These are phyloP conservation scores for Chrysopogon serrulatus DNA, from an alignment of 176 grass and related monocot species.

Conservation along the genomic window DNA sequence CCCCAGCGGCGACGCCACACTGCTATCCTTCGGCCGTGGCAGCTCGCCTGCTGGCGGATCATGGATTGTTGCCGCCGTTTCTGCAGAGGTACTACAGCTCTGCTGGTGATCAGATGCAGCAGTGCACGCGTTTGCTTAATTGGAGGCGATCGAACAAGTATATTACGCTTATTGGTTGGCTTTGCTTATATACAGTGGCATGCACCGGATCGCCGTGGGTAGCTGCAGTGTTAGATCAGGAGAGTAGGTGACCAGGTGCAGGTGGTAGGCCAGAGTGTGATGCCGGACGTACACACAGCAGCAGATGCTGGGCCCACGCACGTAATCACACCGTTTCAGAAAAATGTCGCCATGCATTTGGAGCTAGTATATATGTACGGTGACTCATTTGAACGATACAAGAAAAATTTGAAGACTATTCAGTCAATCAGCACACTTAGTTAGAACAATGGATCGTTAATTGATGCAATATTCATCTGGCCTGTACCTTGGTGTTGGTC, in stretches of 20 bases:
- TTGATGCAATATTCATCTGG: not conserved
- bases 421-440: not conserved
- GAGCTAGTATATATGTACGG: not conserved
- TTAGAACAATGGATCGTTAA: not conserved
- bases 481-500: not conserved
- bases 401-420: not conserved
- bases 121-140: not conserved
- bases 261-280: not conserved
- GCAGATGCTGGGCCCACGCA: not conserved
- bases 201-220: not conserved
- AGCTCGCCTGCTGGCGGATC: not conserved
- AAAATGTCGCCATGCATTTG: not conserved
- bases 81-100: not conserved
- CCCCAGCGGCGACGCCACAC: not conserved
- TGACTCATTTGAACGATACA: not conserved
- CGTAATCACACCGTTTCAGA: not conserved
- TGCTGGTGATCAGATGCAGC: not conserved
- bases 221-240: not conserved
- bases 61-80: not conserved
- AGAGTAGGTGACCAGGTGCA: slow-evolving; percentile 10
- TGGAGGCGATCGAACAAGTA: not conserved
- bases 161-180: not conserved
- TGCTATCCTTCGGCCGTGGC: not conserved
- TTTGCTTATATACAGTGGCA: slow-evolving; percentile 1
- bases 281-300: not conserved